These are phyloP conservation scores for Platismatia glauca DNA, from an alignment of 495 filamentous ascomycete species.

Conservation along the genomic window DNA sequence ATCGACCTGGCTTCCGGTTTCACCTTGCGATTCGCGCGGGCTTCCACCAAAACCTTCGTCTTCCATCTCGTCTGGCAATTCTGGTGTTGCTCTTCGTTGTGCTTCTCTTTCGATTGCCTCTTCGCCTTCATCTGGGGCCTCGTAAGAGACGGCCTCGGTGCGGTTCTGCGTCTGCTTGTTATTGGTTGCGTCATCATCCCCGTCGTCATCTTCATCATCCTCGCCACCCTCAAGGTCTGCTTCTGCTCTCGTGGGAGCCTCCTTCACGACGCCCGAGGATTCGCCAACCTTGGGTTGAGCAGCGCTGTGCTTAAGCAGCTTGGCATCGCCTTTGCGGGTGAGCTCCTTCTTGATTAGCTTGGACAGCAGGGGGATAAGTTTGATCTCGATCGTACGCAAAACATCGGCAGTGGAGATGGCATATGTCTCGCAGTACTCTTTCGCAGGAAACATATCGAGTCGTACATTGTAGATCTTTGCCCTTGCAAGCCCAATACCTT, in stretches of 20 bases:
- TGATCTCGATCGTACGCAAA: conserved; percentile 62
- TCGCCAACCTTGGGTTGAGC: conserved; percentile 75
- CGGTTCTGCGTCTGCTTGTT: conserved; percentile 66
- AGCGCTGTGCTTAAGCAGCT: conserved; percentile 50
- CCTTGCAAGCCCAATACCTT: conserved; percentile 51
- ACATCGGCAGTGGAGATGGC: conserved; percentile 73
- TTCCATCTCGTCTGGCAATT: conserved; percentile 33
- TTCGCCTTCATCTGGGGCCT: conserved; percentile 85
- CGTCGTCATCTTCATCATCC: conserved; percentile 66
- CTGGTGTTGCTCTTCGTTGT: conserved; percentile 44
- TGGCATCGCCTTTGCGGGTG: conserved; percentile 63
- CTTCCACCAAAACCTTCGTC: conserved; percentile 51
- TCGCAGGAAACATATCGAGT: conserved; percentile 70
- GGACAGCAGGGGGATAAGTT: conserved; percentile 64
- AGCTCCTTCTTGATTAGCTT: conserved; percentile 62
- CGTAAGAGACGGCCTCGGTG: conserved; percentile 75
- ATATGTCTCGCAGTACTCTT: conserved; percentile 78
- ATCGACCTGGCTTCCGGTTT: conserved; percentile 39
- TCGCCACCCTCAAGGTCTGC: conserved; percentile 46
- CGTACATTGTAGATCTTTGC: conserved; percentile 80
- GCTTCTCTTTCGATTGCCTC: conserved; percentile 56
- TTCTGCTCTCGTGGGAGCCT: conserved; percentile 36
- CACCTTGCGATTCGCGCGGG: conserved; percentile 34
- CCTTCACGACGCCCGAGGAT: conserved; percentile 60
- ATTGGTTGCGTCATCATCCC: conserved; percentile 77